Percentiles rank a stretch among this genome's conserved stretches.
phyloP scores from a whole-genome alignment of 768 basidiomycete species.

The Coprinopsis sp. region DNA sequence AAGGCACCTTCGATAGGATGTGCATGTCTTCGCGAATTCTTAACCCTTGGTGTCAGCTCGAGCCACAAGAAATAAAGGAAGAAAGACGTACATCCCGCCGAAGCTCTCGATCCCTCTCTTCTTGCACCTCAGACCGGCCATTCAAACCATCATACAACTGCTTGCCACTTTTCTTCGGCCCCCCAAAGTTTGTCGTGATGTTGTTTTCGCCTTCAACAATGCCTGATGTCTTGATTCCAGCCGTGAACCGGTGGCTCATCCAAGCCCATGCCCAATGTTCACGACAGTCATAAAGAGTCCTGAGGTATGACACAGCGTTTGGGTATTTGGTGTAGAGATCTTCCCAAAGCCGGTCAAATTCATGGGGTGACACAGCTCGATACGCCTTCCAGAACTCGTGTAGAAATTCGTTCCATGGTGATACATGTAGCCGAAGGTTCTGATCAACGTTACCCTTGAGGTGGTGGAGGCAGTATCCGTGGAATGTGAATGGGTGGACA shows the following conservation, averaged over 20 bases:
- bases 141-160: slow-evolving; percentile 23
- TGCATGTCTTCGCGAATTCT: slow-evolving; percentile 18
- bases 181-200: slow-evolving; percentile 21
- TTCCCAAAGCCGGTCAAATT: slow-evolving; percentile 20
- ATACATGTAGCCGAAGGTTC: slow-evolving; percentile 15
- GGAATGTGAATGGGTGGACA: slow-evolving; percentile 6
- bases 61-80: slow-evolving; percentile 14
- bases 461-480: slow-evolving; percentile 24
- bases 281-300: slow-evolving; percentile 23
- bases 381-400: slow-evolving; percentile 24
- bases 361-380: slow-evolving; percentile 21
- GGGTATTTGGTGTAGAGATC: slow-evolving; percentile 14
- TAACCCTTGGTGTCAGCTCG: neutral
- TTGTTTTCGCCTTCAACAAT: slow-evolving; percentile 27
- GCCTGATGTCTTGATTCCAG: slow-evolving; percentile 30
- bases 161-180: slow-evolving; percentile 19
- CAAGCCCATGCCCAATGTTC: slow-evolving; percentile 34
- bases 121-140: slow-evolving; percentile 18
- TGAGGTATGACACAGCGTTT: slow-evolving; percentile 21
- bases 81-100: neutral
- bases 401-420: slow-evolving; percentile 19
- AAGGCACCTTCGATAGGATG: slow-evolving; percentile 24
- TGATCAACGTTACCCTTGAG: slow-evolving; percentile 21
- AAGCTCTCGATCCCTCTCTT: no score
- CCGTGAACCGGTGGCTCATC: slow-evolving; percentile 24